phyloP scores from a whole-genome alignment of 1,284 basidiomycete genomes.

The Schizophyllum amplum region DNA sequence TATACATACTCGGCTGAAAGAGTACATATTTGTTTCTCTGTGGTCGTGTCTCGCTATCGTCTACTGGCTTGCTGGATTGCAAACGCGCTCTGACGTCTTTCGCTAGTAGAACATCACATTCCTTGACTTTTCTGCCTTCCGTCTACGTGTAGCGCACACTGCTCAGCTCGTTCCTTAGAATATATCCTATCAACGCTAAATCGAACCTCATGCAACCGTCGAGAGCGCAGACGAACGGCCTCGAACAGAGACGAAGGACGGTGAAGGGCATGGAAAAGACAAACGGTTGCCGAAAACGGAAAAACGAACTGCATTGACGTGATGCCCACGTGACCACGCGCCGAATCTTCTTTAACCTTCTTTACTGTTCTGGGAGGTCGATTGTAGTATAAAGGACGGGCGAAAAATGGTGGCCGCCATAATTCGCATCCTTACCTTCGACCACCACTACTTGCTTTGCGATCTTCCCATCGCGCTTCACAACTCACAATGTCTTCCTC shows the following conservation, averaged over 20 bases:
- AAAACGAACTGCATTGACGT: neutral
- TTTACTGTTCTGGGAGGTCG: constrained; percentile 36
- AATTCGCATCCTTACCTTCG: constrained; percentile 1
- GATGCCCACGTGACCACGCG: neutral
- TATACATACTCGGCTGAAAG: neutral
- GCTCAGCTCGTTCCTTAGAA: neutral
- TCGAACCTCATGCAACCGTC: neutral
- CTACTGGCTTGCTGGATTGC: neutral
- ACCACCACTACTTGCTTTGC: constrained; percentile 4
- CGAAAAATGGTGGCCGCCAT: constrained; percentile 11
- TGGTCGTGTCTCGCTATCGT: neutral
- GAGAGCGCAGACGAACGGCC: neutral
- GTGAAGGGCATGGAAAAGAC: neutral
- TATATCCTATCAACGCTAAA: neutral
- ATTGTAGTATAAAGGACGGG: constrained; percentile 25
- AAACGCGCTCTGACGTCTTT: neutral
- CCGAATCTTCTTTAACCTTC: constrained; percentile 25
- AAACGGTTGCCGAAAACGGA: neutral
- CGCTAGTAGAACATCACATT: neutral
- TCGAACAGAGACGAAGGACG: neutral
- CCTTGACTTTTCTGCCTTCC: neutral
- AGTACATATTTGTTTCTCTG: neutral
- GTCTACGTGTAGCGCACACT: neutral
- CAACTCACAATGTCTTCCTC: constrained; percentile 37
- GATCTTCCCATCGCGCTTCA: constrained; percentile 11